Base-by-base conservation (phyloP, 2,329 filamentous ascomycete species). In the Fusarium robinianum region DNA sequence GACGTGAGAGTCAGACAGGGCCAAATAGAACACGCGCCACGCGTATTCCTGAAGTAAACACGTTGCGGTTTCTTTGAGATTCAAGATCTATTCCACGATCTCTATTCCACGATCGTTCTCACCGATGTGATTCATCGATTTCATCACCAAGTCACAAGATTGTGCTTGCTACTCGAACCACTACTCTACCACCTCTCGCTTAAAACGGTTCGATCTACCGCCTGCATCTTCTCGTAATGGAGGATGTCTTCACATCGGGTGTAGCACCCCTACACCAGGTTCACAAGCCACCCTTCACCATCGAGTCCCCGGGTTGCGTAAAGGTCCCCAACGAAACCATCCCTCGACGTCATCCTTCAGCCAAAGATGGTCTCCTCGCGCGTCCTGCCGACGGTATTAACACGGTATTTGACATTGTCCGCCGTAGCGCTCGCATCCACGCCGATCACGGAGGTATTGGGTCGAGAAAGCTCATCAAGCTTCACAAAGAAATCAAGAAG, bases 401-500 rank as follows among this genome's bases (percentile, higher is more conserved):
- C 54, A 95, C 89, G 32, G 79, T 90, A 55, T 92, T 83, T 68
- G 88, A 95, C 60, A 81, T 95, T 50, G 74, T 95, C 55, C 80
- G 79, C 59, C 79, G 83, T 55, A 83, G 84, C 55, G 85, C 86
- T 17, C 75, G 74, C 30, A 68, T 78, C 39, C 83, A 80, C 61
- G 77, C 78, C 40, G 75, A 81, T 58, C 74, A 81, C 58, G 76
- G 78, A 37, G 83, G 83, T 34, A 74, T 88, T 44, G 90, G 87
- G 54, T 79, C 78, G 60, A 83, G 90, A 51, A 84, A 79, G 66
- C 77, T 95, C 41, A 68, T 95, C 68, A 77, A 84, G 68, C 81
- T 84, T 15, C 90, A 95, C 68, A 80, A 81, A 59, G 89, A 95
- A 74, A 84, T 79, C 56, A 94, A 91, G 74, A 90, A 90, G 77